These are phyloP conservation scores for Thymus quinquecostatus DNA, from an alignment of 257 asterid species.

Conservation along the genomic window DNA sequence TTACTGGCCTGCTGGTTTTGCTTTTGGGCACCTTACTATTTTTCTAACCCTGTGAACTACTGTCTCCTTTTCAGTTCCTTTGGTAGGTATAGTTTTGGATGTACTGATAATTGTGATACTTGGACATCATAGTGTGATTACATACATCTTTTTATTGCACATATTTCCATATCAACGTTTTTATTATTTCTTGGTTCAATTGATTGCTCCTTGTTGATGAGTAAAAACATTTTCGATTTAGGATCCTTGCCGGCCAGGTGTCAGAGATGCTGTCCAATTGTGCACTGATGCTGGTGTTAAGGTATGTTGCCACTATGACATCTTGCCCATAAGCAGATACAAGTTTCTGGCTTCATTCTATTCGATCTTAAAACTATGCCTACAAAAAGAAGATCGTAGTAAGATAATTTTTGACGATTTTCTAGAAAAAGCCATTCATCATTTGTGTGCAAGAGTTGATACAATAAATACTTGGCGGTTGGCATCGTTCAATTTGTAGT, in stretches of 20 bases:
- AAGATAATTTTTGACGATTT: not conserved
- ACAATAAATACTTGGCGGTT: too few relatives aligned
- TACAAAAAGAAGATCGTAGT: not conserved
- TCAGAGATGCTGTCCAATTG: constrained; percentile 77
- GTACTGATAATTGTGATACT: not conserved
- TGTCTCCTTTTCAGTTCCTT: not conserved
- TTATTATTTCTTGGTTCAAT: constrained; percentile 7
- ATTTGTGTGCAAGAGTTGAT: not conserved
- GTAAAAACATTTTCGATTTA: constrained; percentile 29
- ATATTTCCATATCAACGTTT: not conserved
- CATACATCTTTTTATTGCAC: not conserved
- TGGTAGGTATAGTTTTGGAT: not conserved
- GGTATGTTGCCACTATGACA: constrained; percentile 42
- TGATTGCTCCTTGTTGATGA: constrained; percentile 15
- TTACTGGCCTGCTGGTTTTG: not conserved
- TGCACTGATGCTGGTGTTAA: constrained; percentile 89
- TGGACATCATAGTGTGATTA: not conserved
- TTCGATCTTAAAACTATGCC: not conserved
- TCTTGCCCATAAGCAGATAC: not conserved
- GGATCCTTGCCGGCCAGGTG: constrained; percentile 99
- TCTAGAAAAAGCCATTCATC: not conserved
- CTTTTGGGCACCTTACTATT: not conserved
- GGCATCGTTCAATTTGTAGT: too few relatives aligned
- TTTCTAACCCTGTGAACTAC: not conserved
- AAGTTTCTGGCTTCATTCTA: not conserved